Evolutionary conservation across 176 grass and related monocot genomes (phyloP), one percentile per base, ranked within the genome.

Genomic region (Leersia perrieri): DNA sequence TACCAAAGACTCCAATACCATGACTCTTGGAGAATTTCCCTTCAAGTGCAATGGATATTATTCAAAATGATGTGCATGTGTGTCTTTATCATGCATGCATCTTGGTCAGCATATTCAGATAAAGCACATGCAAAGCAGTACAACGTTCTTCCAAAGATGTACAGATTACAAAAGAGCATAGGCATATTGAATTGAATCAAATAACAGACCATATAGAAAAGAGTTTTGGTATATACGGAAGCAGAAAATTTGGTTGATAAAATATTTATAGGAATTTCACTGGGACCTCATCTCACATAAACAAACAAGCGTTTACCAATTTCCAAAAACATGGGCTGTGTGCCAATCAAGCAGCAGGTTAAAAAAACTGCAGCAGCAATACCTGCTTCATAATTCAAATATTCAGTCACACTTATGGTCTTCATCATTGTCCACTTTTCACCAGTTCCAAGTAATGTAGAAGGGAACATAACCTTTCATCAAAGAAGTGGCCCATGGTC

Each of bases 351-450:
- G 57, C 13, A 45, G n/a, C 23, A 66, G 26, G 53, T 39, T 80
- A 35, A 66, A 14, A 64, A 72, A 77, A 40, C 11, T 45, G 63
- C 27, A 71, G 16, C 38, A 66, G 66, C 34, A 30, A 55, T 88
- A 99, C 96, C 96, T 84, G 92, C 75, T 95, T 99, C 96, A 74
- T 99, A 99, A 67, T 99, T 99, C 32, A 99, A 90, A 90, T 99
- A 99, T 77, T 99, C 92, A 11, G 96, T 95, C 45, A 99, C 96
- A 82, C 92, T 99, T 77, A 99, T 95, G 36, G 92, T 99, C 82
- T 93, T 99, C 92, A 99, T 95, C 96, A 99, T 99, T 38, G 96
- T 99, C 96, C 96, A 99, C 26, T 84, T 88, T 89, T 99, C 92
- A 41, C 88, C 84, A 36, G 96, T 99, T 80, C 96, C 96, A 86